phyloP scores from a whole-genome alignment of 192 early-diverging fungal species.

The Thamnidium elegans region DNA sequence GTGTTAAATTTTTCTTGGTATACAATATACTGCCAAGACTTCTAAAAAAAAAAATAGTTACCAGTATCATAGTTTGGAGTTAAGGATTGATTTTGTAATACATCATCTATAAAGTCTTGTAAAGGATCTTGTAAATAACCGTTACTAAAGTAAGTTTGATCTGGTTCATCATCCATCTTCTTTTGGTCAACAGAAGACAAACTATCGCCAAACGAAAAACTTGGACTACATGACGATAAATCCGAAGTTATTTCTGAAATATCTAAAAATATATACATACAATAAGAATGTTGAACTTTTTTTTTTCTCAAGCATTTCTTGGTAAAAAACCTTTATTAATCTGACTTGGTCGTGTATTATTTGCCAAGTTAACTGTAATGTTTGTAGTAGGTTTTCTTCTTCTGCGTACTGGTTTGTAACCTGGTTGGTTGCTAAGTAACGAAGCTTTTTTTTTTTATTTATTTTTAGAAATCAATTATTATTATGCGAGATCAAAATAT shows the following conservation, averaged over 20 bases:
- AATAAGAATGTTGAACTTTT: too few species aligned
- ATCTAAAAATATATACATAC: too few species aligned
- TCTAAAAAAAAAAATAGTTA: neutral
- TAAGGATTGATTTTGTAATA: slow-evolving; percentile 11
- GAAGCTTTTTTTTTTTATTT: slow-evolving; percentile 5
- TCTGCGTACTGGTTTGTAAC: slow-evolving; percentile 27
- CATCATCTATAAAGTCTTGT: slow-evolving; percentile 11
- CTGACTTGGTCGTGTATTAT: neutral
- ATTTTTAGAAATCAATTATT: too few species aligned
- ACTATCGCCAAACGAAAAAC: neutral
- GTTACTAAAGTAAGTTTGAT: neutral
- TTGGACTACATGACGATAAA: slow-evolving; percentile 8
- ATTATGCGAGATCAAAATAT: neutral
- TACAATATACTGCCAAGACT: neutral
- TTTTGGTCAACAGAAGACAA: neutral
- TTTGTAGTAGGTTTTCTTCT: slow-evolving; percentile 1
- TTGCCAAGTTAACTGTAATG: neutral
- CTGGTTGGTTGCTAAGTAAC: slow-evolving; percentile 30
- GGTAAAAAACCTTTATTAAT: neutral
- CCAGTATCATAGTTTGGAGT: slow-evolving; percentile 25
- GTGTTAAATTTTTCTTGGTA: neutral
- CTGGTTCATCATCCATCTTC: neutral
- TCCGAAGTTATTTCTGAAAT: neutral
- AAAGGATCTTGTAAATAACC: slow-evolving; percentile 16
- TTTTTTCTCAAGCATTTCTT: neutral